These are phyloP conservation scores for Jatropha multifida DNA, from an alignment of 441 rosid genomes.

Conservation along the genomic window DNA sequence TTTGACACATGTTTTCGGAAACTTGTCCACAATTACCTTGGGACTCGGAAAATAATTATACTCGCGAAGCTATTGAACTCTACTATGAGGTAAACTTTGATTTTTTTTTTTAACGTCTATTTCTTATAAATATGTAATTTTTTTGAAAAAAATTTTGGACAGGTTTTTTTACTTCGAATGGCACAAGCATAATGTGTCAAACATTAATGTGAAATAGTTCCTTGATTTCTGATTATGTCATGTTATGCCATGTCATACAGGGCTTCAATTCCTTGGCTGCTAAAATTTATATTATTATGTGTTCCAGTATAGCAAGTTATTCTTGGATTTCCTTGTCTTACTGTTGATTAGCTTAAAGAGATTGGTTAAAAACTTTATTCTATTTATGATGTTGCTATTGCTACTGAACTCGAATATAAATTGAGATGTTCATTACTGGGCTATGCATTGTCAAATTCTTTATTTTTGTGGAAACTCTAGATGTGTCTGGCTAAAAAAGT, in stretches of 20 bases:
- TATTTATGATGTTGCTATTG: background rate
- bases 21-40: conserved; percentile 69
- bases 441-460: background rate
- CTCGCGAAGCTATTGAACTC: conserved; percentile 70
- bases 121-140: background rate
- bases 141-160: background rate
- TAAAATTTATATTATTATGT: background rate
- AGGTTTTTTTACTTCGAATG: background rate
- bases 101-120: background rate
- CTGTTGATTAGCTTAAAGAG: background rate
- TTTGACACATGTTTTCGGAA: conserved; percentile 77
- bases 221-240: background rate
- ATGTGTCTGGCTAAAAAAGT: background rate
- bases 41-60: conserved; percentile 68
- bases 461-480: background rate
- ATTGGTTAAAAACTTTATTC: background rate
- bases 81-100: conserved; percentile 67
- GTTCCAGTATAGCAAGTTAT: background rate
- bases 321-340: background rate
- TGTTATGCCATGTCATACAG: background rate
- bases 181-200: background rate
- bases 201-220: background rate
- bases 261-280: background rate
- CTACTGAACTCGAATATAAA: background rate
- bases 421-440: background rate